Conservation (phyloP, 2,329 filamentous ascomycete genomes). For the Elsinoe fawcettii region DNA sequence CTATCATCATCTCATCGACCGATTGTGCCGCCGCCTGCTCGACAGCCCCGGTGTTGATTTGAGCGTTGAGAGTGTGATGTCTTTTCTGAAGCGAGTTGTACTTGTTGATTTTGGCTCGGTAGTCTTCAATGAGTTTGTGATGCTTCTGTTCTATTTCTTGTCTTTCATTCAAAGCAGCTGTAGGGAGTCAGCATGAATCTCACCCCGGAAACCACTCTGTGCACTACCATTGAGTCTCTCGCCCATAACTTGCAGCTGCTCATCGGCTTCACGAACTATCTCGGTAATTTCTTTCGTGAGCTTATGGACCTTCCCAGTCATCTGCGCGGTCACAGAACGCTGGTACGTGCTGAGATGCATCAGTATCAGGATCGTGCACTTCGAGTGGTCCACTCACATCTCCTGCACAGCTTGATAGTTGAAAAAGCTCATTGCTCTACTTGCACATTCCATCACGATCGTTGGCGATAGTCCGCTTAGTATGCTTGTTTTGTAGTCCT, state of each 20-base stretch:
- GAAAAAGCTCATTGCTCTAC: constrained; percentile 74
- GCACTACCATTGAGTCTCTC: constrained; percentile 54
- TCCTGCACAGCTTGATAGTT: constrained; percentile 79
- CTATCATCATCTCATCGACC: constrained; percentile 39
- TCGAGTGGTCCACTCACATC: constrained; percentile 48
- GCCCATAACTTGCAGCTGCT: constrained; percentile 60
- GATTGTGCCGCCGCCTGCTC: constrained; percentile 49
- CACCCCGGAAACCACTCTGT: constrained; percentile 21
- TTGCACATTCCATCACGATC: constrained; percentile 78
- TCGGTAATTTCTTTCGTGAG: constrained; percentile 64
- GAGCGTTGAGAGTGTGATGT: constrained; percentile 17
- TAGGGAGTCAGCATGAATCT: constrained; percentile 10
- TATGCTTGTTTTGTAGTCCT: constrained; percentile 84
- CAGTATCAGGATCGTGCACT: background rate
- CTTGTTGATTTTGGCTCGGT: constrained; percentile 63
- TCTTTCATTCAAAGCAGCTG: constrained; percentile 54
- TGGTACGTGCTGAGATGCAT: constrained; percentile 58
- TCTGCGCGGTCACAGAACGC: constrained; percentile 61
- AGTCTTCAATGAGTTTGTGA: constrained; percentile 58
- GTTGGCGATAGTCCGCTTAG: constrained; percentile 74
- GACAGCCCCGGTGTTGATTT: constrained; percentile 32
- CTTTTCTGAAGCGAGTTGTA: constrained; percentile 57
- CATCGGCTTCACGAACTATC: constrained; percentile 65
- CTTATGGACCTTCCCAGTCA: constrained; percentile 62
- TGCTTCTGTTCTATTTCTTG: constrained; percentile 61